A percentile compares a stretch with the other conserved stretches of the same genome.
These are phyloP conservation scores for Saccharomyces kudriavzevii DNA, from an alignment of 805 yeast species.

Conservation along the genomic window DNA sequence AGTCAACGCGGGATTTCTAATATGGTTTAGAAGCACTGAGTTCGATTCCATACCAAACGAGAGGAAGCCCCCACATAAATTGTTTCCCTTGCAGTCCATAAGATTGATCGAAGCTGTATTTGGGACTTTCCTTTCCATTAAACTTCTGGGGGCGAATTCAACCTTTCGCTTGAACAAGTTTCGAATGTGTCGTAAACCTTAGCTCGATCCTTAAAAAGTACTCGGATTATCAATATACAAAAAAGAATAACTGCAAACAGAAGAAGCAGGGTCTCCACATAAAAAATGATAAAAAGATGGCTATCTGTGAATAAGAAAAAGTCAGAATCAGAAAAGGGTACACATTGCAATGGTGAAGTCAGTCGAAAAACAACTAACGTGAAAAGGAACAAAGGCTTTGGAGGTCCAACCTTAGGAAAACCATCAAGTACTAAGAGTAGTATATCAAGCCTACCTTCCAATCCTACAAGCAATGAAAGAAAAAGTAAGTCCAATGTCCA, in stretches of 20 bases:
- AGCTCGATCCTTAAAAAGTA: neutral
- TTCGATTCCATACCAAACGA: neutral
- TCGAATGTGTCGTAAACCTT: neutral
- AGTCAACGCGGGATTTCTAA: neutral
- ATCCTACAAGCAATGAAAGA: conserved; percentile 4
- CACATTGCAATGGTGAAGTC: neutral
- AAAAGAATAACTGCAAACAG: neutral
- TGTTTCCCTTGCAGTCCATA: neutral
- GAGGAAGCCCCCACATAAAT: neutral
- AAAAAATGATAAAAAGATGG: conserved; percentile 18
- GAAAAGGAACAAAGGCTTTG: neutral
- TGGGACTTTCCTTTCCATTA: neutral
- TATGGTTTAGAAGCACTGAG: neutral
- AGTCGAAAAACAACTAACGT: neutral
- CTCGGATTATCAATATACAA: neutral
- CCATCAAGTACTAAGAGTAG: neutral
- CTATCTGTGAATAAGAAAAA: conserved; percentile 10
- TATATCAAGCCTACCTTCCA: neutral
- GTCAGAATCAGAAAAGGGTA: neutral
- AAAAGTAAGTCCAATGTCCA: neutral
- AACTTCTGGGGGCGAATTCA: neutral
- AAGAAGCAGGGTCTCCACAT: neutral
- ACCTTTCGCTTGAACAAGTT: neutral
- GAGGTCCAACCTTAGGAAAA: neutral
- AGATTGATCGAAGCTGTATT: neutral